Conservation (phyloP, 78 protist species). For the Mantamonas sphyraenae region DNA sequence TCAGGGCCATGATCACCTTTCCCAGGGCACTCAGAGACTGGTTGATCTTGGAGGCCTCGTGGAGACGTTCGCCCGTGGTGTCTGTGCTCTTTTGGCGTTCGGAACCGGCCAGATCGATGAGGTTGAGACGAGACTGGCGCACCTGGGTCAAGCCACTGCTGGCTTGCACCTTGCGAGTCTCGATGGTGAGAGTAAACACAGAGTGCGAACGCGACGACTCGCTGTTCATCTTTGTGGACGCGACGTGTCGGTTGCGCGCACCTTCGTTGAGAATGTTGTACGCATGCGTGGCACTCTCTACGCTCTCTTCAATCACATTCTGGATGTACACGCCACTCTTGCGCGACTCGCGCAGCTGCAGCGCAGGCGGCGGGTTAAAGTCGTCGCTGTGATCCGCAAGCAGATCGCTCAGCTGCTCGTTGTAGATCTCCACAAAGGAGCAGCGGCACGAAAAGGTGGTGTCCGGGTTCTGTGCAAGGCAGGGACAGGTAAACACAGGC, state of each 20-base stretch:
- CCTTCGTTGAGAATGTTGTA: conserved; percentile 17
- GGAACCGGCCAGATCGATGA: conserved; percentile 65
- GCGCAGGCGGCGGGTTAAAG: neutral
- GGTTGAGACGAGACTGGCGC: neutral
- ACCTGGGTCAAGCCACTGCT: neutral
- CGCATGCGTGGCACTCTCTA: neutral
- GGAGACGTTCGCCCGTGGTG: conserved; percentile 48
- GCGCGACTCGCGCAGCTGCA: conserved; percentile 16
- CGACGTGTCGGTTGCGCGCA: conserved; percentile 23
- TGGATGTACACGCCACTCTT: conserved; percentile 35
- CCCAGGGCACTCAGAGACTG: conserved; percentile 35
- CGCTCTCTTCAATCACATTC: conserved; percentile 10
- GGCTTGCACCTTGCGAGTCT: neutral
- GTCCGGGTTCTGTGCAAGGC: neutral
- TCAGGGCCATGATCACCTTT: conserved; percentile 38
- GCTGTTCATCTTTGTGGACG: conserved; percentile 35
- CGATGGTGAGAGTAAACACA: conserved; percentile 45
- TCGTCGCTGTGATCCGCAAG: neutral
- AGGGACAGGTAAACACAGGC: neutral
- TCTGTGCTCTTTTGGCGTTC: conserved; percentile 54
- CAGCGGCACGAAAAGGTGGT: conserved; percentile 6
- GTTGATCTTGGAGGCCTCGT: conserved; percentile 61
- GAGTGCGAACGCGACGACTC: conserved; percentile 57
- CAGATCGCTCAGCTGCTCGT: conserved; percentile 47
- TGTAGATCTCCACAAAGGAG: conserved; percentile 59